Conservation (phyloP, 2,329 filamentous ascomycete species). For the Keithomyces neogunnii region DNA sequence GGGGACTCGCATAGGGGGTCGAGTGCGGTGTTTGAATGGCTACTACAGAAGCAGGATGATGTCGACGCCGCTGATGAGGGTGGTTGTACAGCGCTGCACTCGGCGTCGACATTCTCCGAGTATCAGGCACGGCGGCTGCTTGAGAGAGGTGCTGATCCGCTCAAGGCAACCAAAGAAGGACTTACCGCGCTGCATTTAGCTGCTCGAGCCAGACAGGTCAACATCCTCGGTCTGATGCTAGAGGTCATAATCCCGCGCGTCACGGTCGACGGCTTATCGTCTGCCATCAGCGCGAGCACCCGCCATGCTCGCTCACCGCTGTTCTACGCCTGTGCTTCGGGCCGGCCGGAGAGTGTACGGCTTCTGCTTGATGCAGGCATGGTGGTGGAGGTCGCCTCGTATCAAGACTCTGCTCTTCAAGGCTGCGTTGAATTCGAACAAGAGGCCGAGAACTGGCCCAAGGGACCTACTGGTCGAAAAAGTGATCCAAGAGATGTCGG, state of each 20-base stretch:
- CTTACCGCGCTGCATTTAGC: slow-evolving; percentile 31
- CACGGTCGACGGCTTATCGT: not conserved
- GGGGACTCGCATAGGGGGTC: too few relatives aligned
- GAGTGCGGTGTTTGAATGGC: not conserved
- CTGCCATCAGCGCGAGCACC: not conserved
- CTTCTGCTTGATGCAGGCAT: slow-evolving; percentile 13
- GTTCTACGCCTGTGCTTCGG: slow-evolving; percentile 14
- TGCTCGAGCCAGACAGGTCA: slow-evolving; percentile 19
- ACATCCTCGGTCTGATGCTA: slow-evolving; percentile 22
- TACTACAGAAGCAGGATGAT: not conserved
- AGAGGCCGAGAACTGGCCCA: too few relatives aligned
- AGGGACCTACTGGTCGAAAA: too few relatives aligned
- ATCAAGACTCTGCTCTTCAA: too few relatives aligned
- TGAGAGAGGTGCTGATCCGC: slow-evolving; percentile 19
- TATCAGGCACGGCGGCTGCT: not conserved
- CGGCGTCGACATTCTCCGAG: not conserved
- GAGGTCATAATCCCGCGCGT: not conserved
- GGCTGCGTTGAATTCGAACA: too few relatives aligned
- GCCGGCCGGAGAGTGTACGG: slow-evolving; percentile 12
- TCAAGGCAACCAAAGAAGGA: slow-evolving; percentile 20
- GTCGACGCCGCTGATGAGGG: not conserved
- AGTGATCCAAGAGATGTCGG: too few relatives aligned
- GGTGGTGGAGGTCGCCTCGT: too few relatives aligned
- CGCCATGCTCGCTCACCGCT: slow-evolving; percentile 10
- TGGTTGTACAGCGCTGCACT: not conserved